Evolutionary conservation across 1,284 basidiomycete species (phyloP), one percentile per base, ranked within the genome.

Genomic region (Apiotrichum akiyoshidainum): DNA sequence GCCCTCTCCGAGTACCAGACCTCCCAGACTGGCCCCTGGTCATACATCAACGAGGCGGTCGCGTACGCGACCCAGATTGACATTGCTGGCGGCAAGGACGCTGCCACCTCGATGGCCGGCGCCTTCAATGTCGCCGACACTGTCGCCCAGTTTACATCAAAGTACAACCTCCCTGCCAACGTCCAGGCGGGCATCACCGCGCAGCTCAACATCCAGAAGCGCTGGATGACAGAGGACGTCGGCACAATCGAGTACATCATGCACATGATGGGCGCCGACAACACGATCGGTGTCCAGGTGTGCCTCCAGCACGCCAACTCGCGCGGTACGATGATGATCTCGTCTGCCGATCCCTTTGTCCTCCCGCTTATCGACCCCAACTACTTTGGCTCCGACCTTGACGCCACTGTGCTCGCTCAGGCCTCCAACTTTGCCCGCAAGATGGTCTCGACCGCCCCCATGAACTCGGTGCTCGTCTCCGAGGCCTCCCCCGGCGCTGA

Each of bases 111-210:
- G 26, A 71, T 70, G 57, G 71, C 70, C 17, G 39, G 55, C 67
- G 86, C 84, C 13, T 83, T 90, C 21, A 50, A 54, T 19, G 78
- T 85, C 14, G 81, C 83, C 63, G 84, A 86, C 66, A 84, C 86
- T 66, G 86, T 90, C 19, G 81, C 84, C 48, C 87, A 90, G 71
- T 88, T 91, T 62, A 64, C 66, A 16, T 61, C 59, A 13, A 68
- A 69, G 67, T 59, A 68, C n/a, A 53, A 50, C 10, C 65, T 77
- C 14, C 73, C 74, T 4, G 34, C 56, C 19, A 61, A 57, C 37
- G 74, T 77, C 21, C 65, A 71, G 12, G 62, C 61, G 14, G 74
- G 74, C 42, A 58, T 75, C 11, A 48, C 48, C 9, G 68, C 64
- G 31, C 74, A 76, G 55, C 73, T 70, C 58, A 42, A 61, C 35